phyloP scores from a whole-genome alignment of 2,329 filamentous ascomycete species.

The Chlorencoelia australis region DNA sequence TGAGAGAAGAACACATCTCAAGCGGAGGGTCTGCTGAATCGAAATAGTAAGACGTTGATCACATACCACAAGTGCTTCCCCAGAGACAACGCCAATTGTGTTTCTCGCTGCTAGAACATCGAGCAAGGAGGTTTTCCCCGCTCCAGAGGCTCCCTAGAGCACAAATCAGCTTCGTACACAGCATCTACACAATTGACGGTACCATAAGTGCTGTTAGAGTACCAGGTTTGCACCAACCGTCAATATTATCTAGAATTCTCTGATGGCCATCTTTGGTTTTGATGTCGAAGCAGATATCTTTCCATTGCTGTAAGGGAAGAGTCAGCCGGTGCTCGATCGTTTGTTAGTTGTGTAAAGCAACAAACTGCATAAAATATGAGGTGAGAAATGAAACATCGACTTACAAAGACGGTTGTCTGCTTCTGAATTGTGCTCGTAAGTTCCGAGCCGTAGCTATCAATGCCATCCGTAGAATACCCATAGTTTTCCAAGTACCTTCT shows the following conservation, averaged over 20 bases:
- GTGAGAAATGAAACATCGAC: no score
- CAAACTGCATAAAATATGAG: no score
- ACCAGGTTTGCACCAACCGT: constrained; percentile 63
- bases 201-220: constrained; percentile 59
- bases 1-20: no score
- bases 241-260: constrained; percentile 56
- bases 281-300: constrained; percentile 57
- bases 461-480: no score
- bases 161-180: not conserved
- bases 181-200: not conserved
- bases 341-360: no score
- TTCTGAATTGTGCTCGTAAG: constrained; percentile 1
- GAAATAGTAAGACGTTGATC: no score
- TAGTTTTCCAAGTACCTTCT: no score
- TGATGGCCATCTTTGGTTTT: constrained; percentile 53
- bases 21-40: no score
- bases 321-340: no score
- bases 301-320: no score
- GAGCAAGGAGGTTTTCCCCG: constrained; percentile 77
- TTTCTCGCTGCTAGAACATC: constrained; percentile 72
- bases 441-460: no score
- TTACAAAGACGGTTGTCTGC: constrained; percentile 12
- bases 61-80: constrained; percentile 69
- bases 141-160: constrained; percentile 36
- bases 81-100: constrained; percentile 80